These are phyloP conservation scores for Mycena alexandri DNA, from an alignment of 768 basidiomycete species.

Conservation along the genomic window DNA sequence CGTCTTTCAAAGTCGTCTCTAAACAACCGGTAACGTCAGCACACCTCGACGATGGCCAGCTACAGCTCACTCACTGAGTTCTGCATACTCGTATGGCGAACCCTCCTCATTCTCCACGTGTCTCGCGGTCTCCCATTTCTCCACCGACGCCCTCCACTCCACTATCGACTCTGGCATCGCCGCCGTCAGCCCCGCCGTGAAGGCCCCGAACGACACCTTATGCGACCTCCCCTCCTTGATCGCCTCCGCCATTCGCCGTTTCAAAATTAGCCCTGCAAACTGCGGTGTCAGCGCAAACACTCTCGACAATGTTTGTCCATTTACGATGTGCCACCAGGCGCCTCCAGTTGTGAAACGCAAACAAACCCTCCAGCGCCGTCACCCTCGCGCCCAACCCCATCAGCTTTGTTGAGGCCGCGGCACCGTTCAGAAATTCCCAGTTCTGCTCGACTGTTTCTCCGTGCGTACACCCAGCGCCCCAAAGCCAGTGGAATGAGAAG, in stretches of 20 bases:
- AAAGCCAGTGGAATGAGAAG: slow-evolving; percentile 11
- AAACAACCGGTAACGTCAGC: too few relatives aligned
- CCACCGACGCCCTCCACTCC: slow-evolving; percentile 9
- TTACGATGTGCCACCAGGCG: background rate
- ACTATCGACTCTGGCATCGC: too few relatives aligned
- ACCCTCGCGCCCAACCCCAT: slow-evolving; percentile 32
- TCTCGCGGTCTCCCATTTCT: background rate
- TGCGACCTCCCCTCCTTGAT: slow-evolving; percentile 36
- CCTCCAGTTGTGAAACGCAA: slow-evolving; percentile 11
- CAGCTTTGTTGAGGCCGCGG: slow-evolving; percentile 31
- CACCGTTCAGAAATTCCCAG: slow-evolving; percentile 37
- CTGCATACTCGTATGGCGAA: slow-evolving; percentile 6
- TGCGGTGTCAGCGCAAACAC: background rate
- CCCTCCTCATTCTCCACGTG: background rate
- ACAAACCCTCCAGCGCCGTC: background rate
- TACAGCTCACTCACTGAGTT: too few relatives aligned
- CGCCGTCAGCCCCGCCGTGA: background rate
- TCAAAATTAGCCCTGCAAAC: background rate
- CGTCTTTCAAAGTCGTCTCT: too few relatives aligned
- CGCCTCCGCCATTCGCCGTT: background rate
- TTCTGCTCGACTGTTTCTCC: slow-evolving; percentile 40
- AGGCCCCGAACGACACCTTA: background rate
- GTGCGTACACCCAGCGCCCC: slow-evolving; percentile 36
- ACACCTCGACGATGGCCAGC: too few relatives aligned
- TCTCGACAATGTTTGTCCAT: too few relatives aligned